Base-by-base conservation (phyloP, 352 stramenopile species). In the Phytopythium chamaehyphon region DNA sequence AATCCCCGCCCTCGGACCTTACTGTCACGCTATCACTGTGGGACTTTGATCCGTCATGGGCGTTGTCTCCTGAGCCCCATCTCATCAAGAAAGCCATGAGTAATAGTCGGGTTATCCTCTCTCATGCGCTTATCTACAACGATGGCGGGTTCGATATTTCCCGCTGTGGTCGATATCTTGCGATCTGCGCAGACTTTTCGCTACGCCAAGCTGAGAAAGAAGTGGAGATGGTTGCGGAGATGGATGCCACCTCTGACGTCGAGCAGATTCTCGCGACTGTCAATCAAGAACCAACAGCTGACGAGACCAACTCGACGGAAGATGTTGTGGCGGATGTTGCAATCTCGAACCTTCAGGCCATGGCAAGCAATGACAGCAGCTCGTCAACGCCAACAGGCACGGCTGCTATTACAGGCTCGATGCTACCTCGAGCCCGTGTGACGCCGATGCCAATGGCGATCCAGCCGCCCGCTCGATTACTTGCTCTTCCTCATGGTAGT, bases 111-210 rank as follows among this genome's bases (percentile, higher is more conserved):
- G 66, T 88, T 0, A 80, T 95, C 55, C 63, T 98, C 39, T 92
- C 87, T 1, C 86, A 97, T 51, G 92, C 96, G 5, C 78, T 98
- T 47, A 87, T 99, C 24, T 99, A 99, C 70, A 98, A 98, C 61
- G 95, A 98, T 65, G 95, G 96, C 45, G 96, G 96, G 35, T 98
- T 99, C 69, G 96, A 99, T 69, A 86, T 99, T 39, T 98, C 95
- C 15, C 76, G 81, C 16, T 97, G 96, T 60, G 96, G 96, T 2
- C 90, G 88, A 22, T 95, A 96, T 43, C 78, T 99, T 31, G 93
- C 90, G 37, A 96, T 96, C 42, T 98, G 95, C 73, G 93, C 94
- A 21, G 93, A 98, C 61, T 97, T 98, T 62, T 98, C 82, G 14
- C 47, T 93, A 11, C 71, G 91, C 51, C 74, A 98, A 65, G 90